Percentiles rank a stretch among this genome's conserved stretches.
phyloP scores from a whole-genome alignment of 2,329 filamentous ascomycete species.

The Didymella arachidicola region DNA sequence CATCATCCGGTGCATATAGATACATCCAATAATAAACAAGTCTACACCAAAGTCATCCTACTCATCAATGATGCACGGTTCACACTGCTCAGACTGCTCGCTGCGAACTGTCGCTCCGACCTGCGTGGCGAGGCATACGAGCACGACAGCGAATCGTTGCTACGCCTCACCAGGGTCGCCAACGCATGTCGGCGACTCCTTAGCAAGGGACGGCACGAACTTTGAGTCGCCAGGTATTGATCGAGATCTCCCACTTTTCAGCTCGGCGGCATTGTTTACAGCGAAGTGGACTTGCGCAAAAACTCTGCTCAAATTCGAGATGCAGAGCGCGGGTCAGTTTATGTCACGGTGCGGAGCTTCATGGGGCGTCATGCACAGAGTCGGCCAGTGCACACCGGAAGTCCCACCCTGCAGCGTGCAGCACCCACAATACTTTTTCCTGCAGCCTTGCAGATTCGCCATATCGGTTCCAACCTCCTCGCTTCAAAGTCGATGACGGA shows the following conservation, averaged over 20 bases:
- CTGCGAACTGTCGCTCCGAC: conserved; percentile 1
- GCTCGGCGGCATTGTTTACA: not conserved
- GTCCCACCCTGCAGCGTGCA: conserved; percentile 13
- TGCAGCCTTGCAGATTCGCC: conserved; percentile 4
- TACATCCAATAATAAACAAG: conserved; percentile 16
- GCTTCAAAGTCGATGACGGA: not conserved
- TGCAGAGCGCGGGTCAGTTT: conserved; percentile 5
- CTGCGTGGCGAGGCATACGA: conserved; percentile 1
- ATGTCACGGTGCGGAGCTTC: conserved; percentile 10
- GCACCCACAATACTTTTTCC: conserved; percentile 6
- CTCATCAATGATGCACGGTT: not conserved
- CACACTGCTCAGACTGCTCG: not conserved
- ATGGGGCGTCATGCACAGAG: conserved; percentile 11
- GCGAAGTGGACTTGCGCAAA: conserved; percentile 6
- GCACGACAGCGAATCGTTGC: conserved; percentile 24
- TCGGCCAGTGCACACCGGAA: conserved; percentile 14
- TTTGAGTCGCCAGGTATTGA: not conserved
- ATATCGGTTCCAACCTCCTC: conserved; percentile 2
- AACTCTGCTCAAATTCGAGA: conserved; percentile 7
- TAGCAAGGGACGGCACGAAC: conserved; percentile 3
- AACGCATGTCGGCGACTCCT: conserved; percentile 20
- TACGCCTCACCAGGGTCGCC: conserved; percentile 25
- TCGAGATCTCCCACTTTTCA: not conserved
- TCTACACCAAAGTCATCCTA: conserved; percentile 13
- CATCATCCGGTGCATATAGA: conserved; percentile 13